phyloP scores from a whole-genome alignment of 2,329 filamentous ascomycete species.

The Diplodia sapinea region DNA sequence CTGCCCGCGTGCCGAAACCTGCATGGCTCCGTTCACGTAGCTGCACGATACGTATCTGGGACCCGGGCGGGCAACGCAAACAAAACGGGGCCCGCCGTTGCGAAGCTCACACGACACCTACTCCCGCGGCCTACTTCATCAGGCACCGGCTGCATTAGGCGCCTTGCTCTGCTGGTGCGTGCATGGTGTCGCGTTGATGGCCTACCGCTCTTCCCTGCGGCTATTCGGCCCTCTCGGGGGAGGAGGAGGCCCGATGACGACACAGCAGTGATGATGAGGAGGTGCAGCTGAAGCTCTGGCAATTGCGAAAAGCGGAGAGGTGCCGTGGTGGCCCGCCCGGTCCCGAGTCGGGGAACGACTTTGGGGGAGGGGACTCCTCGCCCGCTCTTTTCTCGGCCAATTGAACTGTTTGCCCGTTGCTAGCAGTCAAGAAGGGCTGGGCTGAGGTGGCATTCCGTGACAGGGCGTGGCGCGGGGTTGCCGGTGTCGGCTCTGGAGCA shows the following conservation, averaged over 20 bases:
- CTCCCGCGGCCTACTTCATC: conserved; percentile 4
- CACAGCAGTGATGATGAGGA: neutral
- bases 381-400: conserved; percentile 20
- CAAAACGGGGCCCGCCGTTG: neutral
- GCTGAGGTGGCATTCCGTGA: conserved; percentile 7
- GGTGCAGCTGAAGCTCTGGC: no score
- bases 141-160: conserved; percentile 26
- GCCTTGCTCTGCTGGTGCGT: neutral
- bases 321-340: neutral
- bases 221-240: neutral
- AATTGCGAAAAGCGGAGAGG: neutral
- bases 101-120: conserved; percentile 20
- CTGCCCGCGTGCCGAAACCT: neutral
- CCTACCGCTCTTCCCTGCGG: neutral
- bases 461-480: no score
- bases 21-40: neutral
- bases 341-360: conserved; percentile 2
- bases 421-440: neutral
- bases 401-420: neutral
- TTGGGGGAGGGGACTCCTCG: neutral
- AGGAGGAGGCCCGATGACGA: conserved; percentile 4
- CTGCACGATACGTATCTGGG: neutral
- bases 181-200: conserved; percentile 14
- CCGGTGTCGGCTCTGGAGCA: conserved; percentile 12
- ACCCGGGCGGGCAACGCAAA: conserved; percentile 9